A percentile compares a stretch with the other conserved stretches of the same genome.
These are phyloP conservation scores for Tinospora cordifolia DNA, from an alignment of 164 flowering plant genomes.

Conservation along the genomic window DNA sequence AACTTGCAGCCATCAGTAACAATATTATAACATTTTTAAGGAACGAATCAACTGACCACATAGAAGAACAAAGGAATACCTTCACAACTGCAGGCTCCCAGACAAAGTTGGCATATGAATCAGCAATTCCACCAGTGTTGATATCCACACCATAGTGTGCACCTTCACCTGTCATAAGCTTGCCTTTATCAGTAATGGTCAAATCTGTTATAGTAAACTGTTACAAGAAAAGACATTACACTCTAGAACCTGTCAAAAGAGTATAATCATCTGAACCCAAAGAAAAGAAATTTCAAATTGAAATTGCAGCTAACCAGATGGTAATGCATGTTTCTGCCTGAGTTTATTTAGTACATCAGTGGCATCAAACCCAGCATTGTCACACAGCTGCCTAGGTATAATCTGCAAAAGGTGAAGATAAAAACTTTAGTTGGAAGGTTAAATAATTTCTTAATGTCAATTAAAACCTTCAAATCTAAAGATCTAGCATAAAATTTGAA, in stretches of 20 bases:
- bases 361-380: conserved; percentile 99
- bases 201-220: not conserved
- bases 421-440: too few species aligned
- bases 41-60: not conserved
- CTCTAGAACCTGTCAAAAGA: not conserved
- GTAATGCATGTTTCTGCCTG: conserved; percentile 94
- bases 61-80: conserved; percentile 31
- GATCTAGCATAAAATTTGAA: too few species aligned
- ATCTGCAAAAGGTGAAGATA: conserved; percentile 43
- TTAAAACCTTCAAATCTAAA: too few species aligned
- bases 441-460: too few species aligned
- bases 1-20: not conserved
- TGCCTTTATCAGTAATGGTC: not conserved
- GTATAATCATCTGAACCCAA: not conserved
- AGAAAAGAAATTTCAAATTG: not conserved
- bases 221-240: not conserved
- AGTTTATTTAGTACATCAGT: conserved; percentile 96
- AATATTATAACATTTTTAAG: not conserved
- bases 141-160: conserved; percentile 90
- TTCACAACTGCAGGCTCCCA: conserved; percentile 99
- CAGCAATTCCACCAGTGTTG: conserved; percentile 90
- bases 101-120: conserved; percentile 90
- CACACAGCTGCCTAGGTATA: conserved; percentile 93
- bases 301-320: conserved; percentile 51
- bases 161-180: conserved; percentile 65